Evolutionary conservation across 352 stramenopile genomes (phyloP), one percentile per base, ranked within the genome.

Genomic region (Phytopythium helicoides): DNA sequence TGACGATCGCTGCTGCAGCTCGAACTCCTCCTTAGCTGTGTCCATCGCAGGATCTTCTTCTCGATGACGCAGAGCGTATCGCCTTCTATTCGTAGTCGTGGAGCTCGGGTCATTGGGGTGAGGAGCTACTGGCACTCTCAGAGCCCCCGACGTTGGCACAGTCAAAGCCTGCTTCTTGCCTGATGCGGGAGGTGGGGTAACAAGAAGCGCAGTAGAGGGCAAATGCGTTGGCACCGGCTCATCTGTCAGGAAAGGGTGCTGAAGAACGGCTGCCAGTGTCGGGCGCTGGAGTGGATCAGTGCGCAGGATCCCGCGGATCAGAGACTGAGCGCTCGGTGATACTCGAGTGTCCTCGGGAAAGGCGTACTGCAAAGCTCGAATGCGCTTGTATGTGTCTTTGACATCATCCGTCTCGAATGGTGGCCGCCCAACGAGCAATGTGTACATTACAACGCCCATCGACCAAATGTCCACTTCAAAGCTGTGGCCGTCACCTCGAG

Each of bases 381-480:
- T 99, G 39, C 96, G 86, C 34, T 98, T 96, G 73, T 99, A 99
- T 0, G 97, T 99, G 39, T 95, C 85, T 57, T 99, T 99, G 15
- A 99, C 96, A 62, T 99, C 96, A 35, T 94, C 92, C 6, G 92
- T 97, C 71, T 99, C 95, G 54, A 98, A 99, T 0, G 97, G 97
- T 16, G 97, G 97, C n/a, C 95, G 95, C 6, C 97, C 97, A 6
- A 99, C 91, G 2, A 99, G 73, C 50, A 98, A 72, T 6, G 97
- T 99, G 73, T 97, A 99, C 65, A 98, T 92, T 61, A 99, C 97
- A 7, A 99, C 96, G 33, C 96, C 96, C 52, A 92, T 97, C 3
- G 92, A 98, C 97, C 97, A 99, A 35, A 99, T 89, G 65, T 99
- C 97, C 5, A 99, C 97, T 64, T 99, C 93, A 64, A 99, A 99